Evolutionary conservation across 139 green algal genomes (phyloP).

Genomic region (Eudorina sp.): DNA sequence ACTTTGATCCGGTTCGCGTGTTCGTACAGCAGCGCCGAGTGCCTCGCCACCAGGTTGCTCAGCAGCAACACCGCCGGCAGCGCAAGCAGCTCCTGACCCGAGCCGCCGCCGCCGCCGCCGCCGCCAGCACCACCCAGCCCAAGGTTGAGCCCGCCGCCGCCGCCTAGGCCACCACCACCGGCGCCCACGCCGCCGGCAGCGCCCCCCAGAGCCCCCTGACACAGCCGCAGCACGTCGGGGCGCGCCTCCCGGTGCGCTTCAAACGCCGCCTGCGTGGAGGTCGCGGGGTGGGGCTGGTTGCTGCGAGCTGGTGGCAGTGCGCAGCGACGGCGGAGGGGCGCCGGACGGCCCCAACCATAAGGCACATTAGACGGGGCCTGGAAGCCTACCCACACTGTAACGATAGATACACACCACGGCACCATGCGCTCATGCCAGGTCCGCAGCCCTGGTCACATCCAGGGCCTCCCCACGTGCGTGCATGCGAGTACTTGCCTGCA

Average conservation of each 20-base stretch:
- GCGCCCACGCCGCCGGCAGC: neutral
- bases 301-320: no score
- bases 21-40: conserved; percentile 5
- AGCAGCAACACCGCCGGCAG: conserved; percentile 31
- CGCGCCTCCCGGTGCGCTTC: conserved; percentile 45
- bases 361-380: no score
- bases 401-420: no score
- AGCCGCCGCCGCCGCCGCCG: no score
- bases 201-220: conserved; percentile 33
- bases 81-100: neutral
- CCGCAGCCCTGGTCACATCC: no score
- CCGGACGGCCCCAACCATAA: no score
- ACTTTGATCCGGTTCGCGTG: conserved; percentile 28
- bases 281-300: neutral
- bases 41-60: conserved; percentile 17
- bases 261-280: conserved; percentile 35
- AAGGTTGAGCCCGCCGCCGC: no score
- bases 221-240: conserved; percentile 45
- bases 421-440: no score
- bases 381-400: no score
- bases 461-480: no score
- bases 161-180: neutral
- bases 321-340: no score
- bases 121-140: neutral
- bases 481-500: conserved; percentile 22